phyloP scores from a whole-genome alignment of 2,329 filamentous ascomycete species.

The Ophiostoma populinum region DNA sequence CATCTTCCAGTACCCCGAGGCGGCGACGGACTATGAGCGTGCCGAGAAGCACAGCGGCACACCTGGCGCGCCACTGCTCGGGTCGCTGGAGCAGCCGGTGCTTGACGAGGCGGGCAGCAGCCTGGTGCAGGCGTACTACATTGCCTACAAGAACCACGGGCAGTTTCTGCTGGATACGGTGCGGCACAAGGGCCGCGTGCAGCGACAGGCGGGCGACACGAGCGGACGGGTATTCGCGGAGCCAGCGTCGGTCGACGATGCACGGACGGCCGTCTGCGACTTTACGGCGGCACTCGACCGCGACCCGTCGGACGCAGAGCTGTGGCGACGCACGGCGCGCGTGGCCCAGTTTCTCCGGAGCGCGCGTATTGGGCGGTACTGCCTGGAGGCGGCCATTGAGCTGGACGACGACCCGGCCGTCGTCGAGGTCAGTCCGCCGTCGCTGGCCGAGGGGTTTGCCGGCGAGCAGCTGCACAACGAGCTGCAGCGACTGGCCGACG shows the following conservation, averaged over 20 bases:
- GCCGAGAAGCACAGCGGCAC: conserved; percentile 38
- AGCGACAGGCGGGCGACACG: conserved; percentile 3
- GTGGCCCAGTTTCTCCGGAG: conserved; percentile 42
- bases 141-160: conserved; percentile 90
- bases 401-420: conserved; percentile 48
- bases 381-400: conserved; percentile 48
- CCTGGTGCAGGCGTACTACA: conserved; percentile 74
- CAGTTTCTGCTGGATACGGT: conserved; percentile 74
- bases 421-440: conserved; percentile 44
- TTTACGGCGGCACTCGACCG: conserved; percentile 43
- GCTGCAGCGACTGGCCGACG: conserved; percentile 34
- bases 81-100: conserved; percentile 36
- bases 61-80: conserved; percentile 18
- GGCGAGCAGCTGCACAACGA: conserved; percentile 43
- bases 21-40: conserved; percentile 66
- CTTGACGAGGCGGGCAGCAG: conserved; percentile 57
- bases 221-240: conserved; percentile 19
- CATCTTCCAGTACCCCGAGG: conserved; percentile 85
- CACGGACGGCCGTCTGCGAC: conserved; percentile 32
- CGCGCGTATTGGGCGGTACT: conserved; percentile 39
- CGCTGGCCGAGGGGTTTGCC: conserved; percentile 44
- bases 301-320: conserved; percentile 49
- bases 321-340: conserved; percentile 43
- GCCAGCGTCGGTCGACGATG: conserved; percentile 20
- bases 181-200: conserved; percentile 29